Conservation (phyloP, 2,329 filamentous ascomycete genomes). For the Clonostachys solani region DNA sequence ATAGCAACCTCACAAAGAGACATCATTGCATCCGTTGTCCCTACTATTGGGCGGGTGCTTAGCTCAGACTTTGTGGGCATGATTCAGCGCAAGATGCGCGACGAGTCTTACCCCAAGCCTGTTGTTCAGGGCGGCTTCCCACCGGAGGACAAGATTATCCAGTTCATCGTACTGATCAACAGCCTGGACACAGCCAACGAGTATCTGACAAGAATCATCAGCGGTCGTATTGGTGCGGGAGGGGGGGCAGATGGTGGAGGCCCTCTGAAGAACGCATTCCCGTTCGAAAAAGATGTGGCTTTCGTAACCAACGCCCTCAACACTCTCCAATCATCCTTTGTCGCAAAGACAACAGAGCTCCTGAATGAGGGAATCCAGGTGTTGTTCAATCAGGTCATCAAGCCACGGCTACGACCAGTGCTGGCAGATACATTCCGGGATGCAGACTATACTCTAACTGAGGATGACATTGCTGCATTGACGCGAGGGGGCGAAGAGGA, state of each 20-base stretch:
- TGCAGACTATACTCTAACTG: conserved; percentile 73
- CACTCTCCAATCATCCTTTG: conserved; percentile 67
- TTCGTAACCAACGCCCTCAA: conserved; percentile 67
- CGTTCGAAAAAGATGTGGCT: conserved; percentile 70
- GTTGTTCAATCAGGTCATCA: conserved; percentile 83
- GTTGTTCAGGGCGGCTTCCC: conserved; percentile 75
- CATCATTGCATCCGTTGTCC: conserved; percentile 73
- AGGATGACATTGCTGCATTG: conserved; percentile 55
- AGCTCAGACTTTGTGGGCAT: conserved; percentile 91
- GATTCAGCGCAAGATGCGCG: conserved; percentile 96
- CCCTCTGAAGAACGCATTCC: conserved; percentile 64
- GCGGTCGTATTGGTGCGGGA: conserved; percentile 49
- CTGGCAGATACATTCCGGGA: conserved; percentile 88
- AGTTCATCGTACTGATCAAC: conserved; percentile 92
- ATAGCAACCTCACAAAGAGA: conserved; percentile 80
- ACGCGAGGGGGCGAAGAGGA: conserved; percentile 49
- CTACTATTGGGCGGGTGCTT: conserved; percentile 75
- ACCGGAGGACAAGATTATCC: conserved; percentile 81
- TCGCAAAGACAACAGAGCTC: conserved; percentile 74
- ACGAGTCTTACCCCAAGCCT: conserved; percentile 86
- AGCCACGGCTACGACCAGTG: conserved; percentile 77
- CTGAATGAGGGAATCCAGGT: conserved; percentile 81
- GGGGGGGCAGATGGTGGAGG: conserved; percentile 2
- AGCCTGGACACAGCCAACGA: conserved; percentile 90
- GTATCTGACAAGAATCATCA: conserved; percentile 84